Conservation (phyloP, 2,329 filamentous ascomycete genomes). For the Penicillium thymicola region DNA sequence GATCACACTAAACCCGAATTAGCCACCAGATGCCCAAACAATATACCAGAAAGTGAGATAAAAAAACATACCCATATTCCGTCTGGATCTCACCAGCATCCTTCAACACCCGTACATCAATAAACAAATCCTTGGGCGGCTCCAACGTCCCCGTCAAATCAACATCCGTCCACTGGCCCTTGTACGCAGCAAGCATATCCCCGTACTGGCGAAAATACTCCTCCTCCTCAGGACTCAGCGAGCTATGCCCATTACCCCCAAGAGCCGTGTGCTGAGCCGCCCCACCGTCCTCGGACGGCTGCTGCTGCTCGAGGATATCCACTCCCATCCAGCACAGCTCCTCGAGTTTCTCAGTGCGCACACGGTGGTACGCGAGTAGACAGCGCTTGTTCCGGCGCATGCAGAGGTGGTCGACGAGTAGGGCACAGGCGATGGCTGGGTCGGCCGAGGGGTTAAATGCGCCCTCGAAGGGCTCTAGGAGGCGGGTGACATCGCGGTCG, state of each 20-base stretch:
- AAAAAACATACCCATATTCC: conserved; percentile 78
- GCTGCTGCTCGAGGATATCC: conserved; percentile 70
- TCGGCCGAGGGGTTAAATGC: conserved; percentile 82
- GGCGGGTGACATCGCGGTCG: conserved; percentile 75
- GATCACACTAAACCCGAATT: conserved; percentile 63
- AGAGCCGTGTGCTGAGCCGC: conserved; percentile 19
- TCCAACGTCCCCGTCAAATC: conserved; percentile 92
- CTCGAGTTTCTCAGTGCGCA: conserved; percentile 85
- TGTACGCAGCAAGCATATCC: conserved; percentile 90
- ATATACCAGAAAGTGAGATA: neutral
- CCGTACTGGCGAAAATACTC: conserved; percentile 92
- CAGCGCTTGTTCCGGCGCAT: conserved; percentile 97
- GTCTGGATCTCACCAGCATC: conserved; percentile 98
- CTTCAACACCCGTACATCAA: conserved; percentile 92
- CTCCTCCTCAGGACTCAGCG: conserved; percentile 90
- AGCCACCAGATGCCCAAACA: neutral
- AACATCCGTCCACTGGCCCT: conserved; percentile 97
- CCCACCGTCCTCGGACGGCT: conserved; percentile 48
- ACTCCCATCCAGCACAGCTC: conserved; percentile 88
- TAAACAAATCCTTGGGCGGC: conserved; percentile 91
- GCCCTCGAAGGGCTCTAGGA: conserved; percentile 78
- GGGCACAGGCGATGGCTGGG: conserved; percentile 77
- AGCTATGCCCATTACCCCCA: conserved; percentile 54
- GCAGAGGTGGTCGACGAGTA: conserved; percentile 89
- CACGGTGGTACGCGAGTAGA: conserved; percentile 87